phyloP scores from a whole-genome alignment of 257 asterid genomes.

The Datura wrightii region DNA sequence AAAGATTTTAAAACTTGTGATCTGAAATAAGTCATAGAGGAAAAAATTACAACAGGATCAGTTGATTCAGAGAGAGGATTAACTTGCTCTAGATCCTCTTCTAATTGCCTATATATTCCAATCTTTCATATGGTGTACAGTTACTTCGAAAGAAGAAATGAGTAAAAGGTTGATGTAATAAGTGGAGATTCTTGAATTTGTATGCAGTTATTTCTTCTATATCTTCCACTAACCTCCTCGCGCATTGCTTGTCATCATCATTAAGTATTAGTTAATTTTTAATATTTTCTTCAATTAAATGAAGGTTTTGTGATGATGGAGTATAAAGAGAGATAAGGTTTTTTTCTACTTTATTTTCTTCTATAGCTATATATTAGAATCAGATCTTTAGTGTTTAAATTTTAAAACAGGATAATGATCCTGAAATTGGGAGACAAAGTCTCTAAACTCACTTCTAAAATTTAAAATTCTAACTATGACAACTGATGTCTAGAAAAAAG shows the following conservation, averaged over 20 bases:
- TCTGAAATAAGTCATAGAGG: background rate
- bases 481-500: no score
- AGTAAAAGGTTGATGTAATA: constrained; percentile 49
- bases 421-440: no score
- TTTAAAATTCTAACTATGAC: no score
- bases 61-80: background rate
- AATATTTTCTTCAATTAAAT: background rate
- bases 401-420: no score
- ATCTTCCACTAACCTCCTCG: constrained; percentile 6
- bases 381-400: no score
- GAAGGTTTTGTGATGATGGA: background rate
- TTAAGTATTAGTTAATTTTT: background rate
- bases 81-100: background rate
- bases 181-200: constrained; percentile 38
- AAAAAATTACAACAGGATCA: background rate
- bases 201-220: constrained; percentile 43
- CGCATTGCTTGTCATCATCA: background rate
- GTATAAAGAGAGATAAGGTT: background rate
- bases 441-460: no score
- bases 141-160: constrained; percentile 36
- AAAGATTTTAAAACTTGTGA: no score
- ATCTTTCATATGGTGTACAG: constrained; percentile 40
- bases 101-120: constrained; percentile 47
- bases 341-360: background rate
- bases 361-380: background rate